Conservation (phyloP, 805 yeast genomes). For the Pichia kluyveri region DNA sequence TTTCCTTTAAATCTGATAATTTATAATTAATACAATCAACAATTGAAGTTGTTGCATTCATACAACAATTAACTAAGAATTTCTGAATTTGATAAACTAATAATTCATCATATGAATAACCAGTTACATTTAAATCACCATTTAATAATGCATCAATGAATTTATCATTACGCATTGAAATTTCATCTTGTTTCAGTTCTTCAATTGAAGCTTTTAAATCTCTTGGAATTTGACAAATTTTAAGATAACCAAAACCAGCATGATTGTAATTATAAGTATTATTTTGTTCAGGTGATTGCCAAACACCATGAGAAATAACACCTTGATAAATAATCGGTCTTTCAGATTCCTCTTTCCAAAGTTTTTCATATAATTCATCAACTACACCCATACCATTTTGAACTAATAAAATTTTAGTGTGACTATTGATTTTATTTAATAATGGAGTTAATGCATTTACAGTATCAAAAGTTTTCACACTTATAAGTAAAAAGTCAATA, state of each 20-base stretch:
- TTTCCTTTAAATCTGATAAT: conserved; percentile 34
- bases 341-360: conserved; percentile 40
- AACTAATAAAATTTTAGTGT: conserved; percentile 54
- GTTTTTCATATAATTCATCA: conserved; percentile 37
- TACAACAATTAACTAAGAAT: conserved; percentile 69
- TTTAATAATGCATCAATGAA: conserved; percentile 18
- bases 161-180: conserved; percentile 13
- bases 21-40: conserved; percentile 75
- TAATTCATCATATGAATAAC: conserved; percentile 33
- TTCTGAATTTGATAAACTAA: conserved; percentile 60
- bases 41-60: conserved; percentile 76
- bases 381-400: conserved; percentile 82
- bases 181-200: conserved; percentile 3
- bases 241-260: conserved; percentile 64
- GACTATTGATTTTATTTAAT: conserved; percentile 35
- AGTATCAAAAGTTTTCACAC: conserved; percentile 79
- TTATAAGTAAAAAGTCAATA: conserved; percentile 40
- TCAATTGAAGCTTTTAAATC: conserved; percentile 8
- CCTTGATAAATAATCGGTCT: conserved; percentile 65
- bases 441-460: conserved; percentile 50
- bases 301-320: conserved; percentile 79
- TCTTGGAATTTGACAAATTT: conserved; percentile 49
- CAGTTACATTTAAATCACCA: conserved; percentile 24
- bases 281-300: conserved; percentile 25
- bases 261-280: conserved; percentile 42